These are phyloP conservation scores for Exidia glandulosa DNA, from an alignment of 768 basidiomycete species.

Conservation along the genomic window DNA sequence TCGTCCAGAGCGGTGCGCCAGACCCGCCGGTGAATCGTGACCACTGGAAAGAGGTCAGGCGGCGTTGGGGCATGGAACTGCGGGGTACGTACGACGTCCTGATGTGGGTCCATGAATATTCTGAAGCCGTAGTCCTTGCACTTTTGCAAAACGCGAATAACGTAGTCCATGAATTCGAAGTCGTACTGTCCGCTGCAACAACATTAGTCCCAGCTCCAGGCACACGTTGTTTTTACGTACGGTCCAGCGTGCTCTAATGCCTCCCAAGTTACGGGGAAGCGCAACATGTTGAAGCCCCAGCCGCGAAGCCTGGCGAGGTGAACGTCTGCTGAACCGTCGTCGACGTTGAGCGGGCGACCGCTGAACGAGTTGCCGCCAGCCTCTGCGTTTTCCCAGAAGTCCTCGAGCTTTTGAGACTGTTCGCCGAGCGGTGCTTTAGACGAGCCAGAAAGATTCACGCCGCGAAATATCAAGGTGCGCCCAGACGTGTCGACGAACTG, in stretches of 20 bases:
- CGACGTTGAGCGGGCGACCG: conserved; percentile 69
- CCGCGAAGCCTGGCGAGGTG: conserved; percentile 76
- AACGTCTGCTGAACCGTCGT: conserved; percentile 75
- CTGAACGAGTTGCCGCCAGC: conserved; percentile 52
- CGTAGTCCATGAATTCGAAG: conserved; percentile 86
- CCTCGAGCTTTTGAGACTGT: conserved; percentile 56
- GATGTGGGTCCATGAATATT: conserved; percentile 92
- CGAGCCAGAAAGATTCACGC: conserved; percentile 89
- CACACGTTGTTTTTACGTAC: conserved; percentile 40
- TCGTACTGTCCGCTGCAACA: conserved; percentile 75
- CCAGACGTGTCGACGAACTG: conserved; percentile 67
- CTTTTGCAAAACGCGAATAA: conserved; percentile 73
- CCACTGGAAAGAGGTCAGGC: conserved; percentile 45
- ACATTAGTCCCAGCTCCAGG: conserved; percentile 5
- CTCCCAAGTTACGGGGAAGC: conserved; percentile 89
- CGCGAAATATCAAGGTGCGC: conserved; percentile 73
- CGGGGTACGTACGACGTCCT: conserved; percentile 65
- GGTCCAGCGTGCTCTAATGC: conserved; percentile 88
- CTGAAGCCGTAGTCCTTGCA: conserved; percentile 88
- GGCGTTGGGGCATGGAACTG: not conserved
- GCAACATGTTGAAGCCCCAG: conserved; percentile 89
- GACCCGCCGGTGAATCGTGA: conserved; percentile 92
- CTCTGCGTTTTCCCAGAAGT: conserved; percentile 77
- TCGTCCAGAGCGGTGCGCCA: conserved; percentile 90
- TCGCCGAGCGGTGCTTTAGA: conserved; percentile 71